Evolutionary conservation across 2,329 filamentous ascomycete species (phyloP).

Genomic region (Neonectria hederae): DNA sequence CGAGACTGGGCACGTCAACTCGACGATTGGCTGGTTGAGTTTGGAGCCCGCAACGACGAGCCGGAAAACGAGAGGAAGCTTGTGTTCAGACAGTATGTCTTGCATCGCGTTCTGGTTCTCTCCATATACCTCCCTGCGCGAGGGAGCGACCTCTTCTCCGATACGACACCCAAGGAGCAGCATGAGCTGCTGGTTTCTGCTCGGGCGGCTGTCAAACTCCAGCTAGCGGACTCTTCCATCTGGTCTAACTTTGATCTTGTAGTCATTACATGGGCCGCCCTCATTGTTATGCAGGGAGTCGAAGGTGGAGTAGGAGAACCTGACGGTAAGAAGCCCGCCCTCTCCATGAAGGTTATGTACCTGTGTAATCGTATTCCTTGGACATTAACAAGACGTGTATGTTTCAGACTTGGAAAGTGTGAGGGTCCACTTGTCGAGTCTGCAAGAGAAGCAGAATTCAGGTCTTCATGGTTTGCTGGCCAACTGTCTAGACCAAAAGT

Average conservation of each 20-base stretch:
- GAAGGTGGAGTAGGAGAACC: slow-evolving; percentile 52
- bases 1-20: slow-evolving; percentile 54
- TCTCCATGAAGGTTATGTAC: neutral
- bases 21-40: slow-evolving; percentile 54
- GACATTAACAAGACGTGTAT: neutral
- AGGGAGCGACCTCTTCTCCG: slow-evolving; percentile 51
- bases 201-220: slow-evolving; percentile 51
- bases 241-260: slow-evolving; percentile 57
- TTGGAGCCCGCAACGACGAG: slow-evolving; percentile 44
- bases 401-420: slow-evolving; percentile 10
- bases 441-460: neutral
- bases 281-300: slow-evolving; percentile 54
- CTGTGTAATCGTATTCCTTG: neutral
- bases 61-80: slow-evolving; percentile 48
- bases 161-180: slow-evolving; percentile 50
- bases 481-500: neutral
- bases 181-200: slow-evolving; percentile 54
- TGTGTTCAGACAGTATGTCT: slow-evolving; percentile 53
- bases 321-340: slow-evolving; percentile 42
- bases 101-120: slow-evolving; percentile 53
- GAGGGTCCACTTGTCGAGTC: neutral
- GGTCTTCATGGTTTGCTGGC: neutral
- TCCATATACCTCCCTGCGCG: slow-evolving; percentile 55
- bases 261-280: slow-evolving; percentile 56
- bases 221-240: slow-evolving; percentile 52